phyloP scores from a whole-genome alignment of 1,284 basidiomycete species.

The Ganoderma lucidum region DNA sequence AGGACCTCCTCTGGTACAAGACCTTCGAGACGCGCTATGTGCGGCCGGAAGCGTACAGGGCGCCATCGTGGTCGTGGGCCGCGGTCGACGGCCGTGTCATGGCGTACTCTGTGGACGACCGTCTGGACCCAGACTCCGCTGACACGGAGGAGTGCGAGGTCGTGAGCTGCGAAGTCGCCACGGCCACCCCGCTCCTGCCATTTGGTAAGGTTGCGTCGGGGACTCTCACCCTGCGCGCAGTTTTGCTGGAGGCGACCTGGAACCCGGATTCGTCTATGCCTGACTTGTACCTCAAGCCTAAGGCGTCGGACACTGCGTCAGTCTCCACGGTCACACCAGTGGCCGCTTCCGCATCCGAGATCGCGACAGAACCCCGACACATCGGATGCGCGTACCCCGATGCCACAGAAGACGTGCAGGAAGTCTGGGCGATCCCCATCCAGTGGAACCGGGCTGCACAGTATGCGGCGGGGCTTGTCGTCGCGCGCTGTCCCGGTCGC shows the following conservation, averaged over 20 bases:
- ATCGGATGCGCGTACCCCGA: conserved; percentile 28
- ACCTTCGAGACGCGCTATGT: conserved; percentile 10
- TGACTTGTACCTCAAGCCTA: conserved; percentile 15
- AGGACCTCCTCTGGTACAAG: conserved; percentile 29
- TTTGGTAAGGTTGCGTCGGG: conserved; percentile 22
- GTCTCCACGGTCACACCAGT: conserved; percentile 1
- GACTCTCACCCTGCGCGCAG: conserved; percentile 12
- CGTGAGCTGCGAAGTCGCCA: conserved; percentile 12
- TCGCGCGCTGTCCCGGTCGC: conserved; percentile 5
- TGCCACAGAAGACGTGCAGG: conserved; percentile 16
- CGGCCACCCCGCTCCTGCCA: conserved; percentile 15
- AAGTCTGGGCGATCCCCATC: conserved; percentile 24
- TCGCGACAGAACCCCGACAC: conserved; percentile 8
- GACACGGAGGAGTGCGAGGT: conserved; percentile 18
- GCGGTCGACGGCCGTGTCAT: conserved; percentile 25
- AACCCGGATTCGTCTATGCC: conserved; percentile 22
- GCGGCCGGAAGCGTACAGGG: conserved; percentile 10
- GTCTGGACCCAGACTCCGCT: conserved; percentile 12
- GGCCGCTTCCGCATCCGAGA: not conserved
- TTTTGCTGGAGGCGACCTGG: conserved; percentile 22
- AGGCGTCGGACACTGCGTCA: not conserved
- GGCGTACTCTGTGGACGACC: conserved; percentile 21
- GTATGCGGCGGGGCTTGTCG: conserved; percentile 22
- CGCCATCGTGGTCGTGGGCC: conserved; percentile 32
- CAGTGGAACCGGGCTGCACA: conserved; percentile 19